A percentile compares a stretch with the other conserved stretches of the same genome.
Conservation (phyloP, 108 stramenopile genomes). For the Stephanodiscus minutulus region DNA sequence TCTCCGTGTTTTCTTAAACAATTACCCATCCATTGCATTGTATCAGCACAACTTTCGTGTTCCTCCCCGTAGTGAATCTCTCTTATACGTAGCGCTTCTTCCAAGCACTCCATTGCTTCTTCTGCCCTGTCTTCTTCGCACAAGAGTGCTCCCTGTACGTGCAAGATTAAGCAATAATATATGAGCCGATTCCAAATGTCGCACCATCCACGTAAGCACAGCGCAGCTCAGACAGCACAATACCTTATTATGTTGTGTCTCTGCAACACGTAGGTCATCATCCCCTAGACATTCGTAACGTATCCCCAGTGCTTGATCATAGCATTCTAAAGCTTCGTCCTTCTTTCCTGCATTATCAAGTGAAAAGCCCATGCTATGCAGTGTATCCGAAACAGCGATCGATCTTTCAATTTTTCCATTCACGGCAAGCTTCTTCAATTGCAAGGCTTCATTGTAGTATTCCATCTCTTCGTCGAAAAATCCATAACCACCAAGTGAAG, state of each 20-base stretch:
- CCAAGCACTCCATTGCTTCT: slow-evolving; percentile 54
- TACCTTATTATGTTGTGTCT: slow-evolving; percentile 57
- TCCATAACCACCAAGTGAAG: slow-evolving; percentile 49
- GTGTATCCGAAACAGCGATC: slow-evolving; percentile 48
- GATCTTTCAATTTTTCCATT: slow-evolving; percentile 24
- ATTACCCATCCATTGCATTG: slow-evolving; percentile 60
- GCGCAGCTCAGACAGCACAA: not conserved
- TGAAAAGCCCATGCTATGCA: slow-evolving; percentile 54
- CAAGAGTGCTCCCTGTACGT: slow-evolving; percentile 43
- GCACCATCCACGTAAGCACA: not conserved
- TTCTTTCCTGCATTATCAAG: slow-evolving; percentile 51
- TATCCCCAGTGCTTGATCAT: slow-evolving; percentile 45
- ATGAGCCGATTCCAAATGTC: not conserved
- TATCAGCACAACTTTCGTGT: slow-evolving; percentile 56
- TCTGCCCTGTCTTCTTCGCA: slow-evolving; percentile 50
- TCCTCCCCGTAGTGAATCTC: slow-evolving; percentile 50
- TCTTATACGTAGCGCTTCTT: slow-evolving; percentile 53
- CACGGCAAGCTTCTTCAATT: slow-evolving; percentile 36
- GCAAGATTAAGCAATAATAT: not conserved
- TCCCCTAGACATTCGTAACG: slow-evolving; percentile 35
- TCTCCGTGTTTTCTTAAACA: slow-evolving; percentile 50
- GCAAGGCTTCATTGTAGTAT: slow-evolving; percentile 46
- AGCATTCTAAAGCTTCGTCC: slow-evolving; percentile 42
- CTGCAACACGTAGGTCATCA: slow-evolving; percentile 48
- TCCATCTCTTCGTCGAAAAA: slow-evolving; percentile 54